Evolutionary conservation across 441 rosid species (phyloP), one percentile per base, ranked within the genome.

Genomic region (Raphanus hybrid): DNA sequence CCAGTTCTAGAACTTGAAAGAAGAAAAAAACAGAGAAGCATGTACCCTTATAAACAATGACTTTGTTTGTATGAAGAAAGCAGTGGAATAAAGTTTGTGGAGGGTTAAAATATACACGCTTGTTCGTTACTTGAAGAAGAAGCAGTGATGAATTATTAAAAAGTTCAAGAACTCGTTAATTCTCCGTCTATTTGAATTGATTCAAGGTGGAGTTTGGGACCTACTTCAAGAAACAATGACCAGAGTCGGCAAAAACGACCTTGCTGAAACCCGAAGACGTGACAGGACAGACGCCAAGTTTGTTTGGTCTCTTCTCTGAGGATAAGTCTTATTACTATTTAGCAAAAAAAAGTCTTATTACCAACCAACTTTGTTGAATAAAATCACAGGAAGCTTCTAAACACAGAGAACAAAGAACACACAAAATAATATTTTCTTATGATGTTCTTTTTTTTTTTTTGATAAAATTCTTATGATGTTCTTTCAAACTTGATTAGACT

Each of bases 161-260:
- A 34, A 15, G 39, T 45, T 58, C 7, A 66, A 67, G 59, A 61
- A 58, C 58, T 15, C 35, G 10, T 6, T 59, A 32, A 68, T 15
- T 48, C 37, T 1, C 10, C 0, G 34, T 43, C 15, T 50, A 15
- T 62, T 54, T 39, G 57, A 59, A 59, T 23, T 66, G 73, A 59
- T 14, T 58, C 4, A 52, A 76, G 70, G 15, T 55, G 11, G 72
- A 65, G 59, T 39, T 54, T 27, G 48, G 65, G 75, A 27, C 75
- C 80, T 52, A 55, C 80, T 70, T 77, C 61, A 11, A 71, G 76
- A 65, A 71, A 45, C 37, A 59, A 14, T 23, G 61, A 64, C n/a
- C 50, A 45, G 9, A 78, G 77, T 64, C 73, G 81, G 48, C 81
- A 78, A 67, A 59, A 66, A 78, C 67, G 81, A 78, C 81, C 73